These are phyloP conservation scores for Cercospora zeae-maydis DNA, from an alignment of 2,329 filamentous ascomycete species.

Conservation along the genomic window DNA sequence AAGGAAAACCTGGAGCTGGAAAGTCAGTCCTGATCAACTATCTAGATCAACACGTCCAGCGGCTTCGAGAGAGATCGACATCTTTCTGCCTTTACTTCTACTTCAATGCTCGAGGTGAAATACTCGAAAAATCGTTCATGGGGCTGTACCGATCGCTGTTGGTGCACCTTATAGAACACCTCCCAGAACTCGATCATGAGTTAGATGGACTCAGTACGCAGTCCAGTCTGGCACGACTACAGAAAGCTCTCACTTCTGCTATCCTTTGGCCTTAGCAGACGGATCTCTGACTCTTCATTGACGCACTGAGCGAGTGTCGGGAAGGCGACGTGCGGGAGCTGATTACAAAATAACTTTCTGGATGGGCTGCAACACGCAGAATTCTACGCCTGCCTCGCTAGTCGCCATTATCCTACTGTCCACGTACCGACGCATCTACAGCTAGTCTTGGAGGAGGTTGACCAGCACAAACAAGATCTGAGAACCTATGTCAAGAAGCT, in stretches of 20 bases:
- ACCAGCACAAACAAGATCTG: not conserved
- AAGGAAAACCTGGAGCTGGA: not conserved
- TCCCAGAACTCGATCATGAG: not conserved
- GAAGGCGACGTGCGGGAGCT: not conserved
- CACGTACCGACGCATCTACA: not conserved
- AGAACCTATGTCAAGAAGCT: not conserved
- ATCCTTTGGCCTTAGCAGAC: not conserved
- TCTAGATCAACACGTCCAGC: not conserved
- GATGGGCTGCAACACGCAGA: not conserved
- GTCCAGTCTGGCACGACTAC: not conserved
- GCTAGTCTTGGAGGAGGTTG: not conserved
- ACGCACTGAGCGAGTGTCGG: not conserved
- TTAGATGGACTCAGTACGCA: not conserved
- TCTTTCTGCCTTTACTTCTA: not conserved
- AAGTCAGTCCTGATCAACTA: not conserved
- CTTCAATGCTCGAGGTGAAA: not conserved
- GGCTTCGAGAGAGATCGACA: not conserved
- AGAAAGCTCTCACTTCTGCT: not conserved
- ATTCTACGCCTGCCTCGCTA: not conserved
- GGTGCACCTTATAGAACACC: not conserved
- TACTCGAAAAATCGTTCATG: not conserved
- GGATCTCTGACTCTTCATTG: not conserved
- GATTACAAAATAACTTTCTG: not conserved
- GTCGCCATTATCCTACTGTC: not conserved
- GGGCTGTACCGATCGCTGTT: not conserved